Base-by-base conservation (phyloP, 208 protist genomes). In the Crithidia brevicula region DNA sequence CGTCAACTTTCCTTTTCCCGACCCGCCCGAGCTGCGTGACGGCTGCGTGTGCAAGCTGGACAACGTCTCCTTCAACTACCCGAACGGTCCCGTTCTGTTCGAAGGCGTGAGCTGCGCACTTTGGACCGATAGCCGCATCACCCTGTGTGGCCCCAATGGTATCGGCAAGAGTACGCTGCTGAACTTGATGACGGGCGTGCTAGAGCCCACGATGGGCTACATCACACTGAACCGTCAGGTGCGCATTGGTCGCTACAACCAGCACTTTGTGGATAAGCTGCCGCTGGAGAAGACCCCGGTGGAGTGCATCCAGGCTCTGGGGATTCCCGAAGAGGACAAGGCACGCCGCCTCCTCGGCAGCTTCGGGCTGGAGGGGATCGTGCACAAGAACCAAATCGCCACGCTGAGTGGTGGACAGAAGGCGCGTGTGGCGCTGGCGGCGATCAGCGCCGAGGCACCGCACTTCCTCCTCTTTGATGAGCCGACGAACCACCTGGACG, bases 401-500 rank as follows among this genome's bases (percentile, higher is more conserved):
- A 98, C 92, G 28, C 82, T 98, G 10, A 96, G 89, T 72, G 97
- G 96, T 28, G 97, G 98, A 0, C 96, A 99, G 77, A 97, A 98
- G 74, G 86, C 92, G 18, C 88, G 98, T n/a, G 90, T 98, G 22
- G 89, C 86, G 13, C 90, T 98, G 52, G 95, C 98, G 1, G 79
- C 81, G 8, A 96, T 99, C 58, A 95, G 92, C 50, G 86, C 93
- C 25, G 82, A 93, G 71, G 51, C 67, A 28, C 97, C 98, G 15
- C 92, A 98, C 74, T 88, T 98, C 49, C 82, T 99, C 18, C 81
- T 99, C 28, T 86, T 99, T 40, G 97, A 99, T 76, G 97, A 99
- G 83, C 94, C 93, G 15, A 98, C 95, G 3, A 98, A 98, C 77
- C 95, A 98, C 78, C 61, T 98, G 13, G 94, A 97, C 70, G 80